Percentiles rank a stretch among this genome's conserved stretches.
Evolutionary conservation across 2,329 filamentous ascomycete species (phyloP).

Genomic region (Plenodomus tracheiphilus): DNA sequence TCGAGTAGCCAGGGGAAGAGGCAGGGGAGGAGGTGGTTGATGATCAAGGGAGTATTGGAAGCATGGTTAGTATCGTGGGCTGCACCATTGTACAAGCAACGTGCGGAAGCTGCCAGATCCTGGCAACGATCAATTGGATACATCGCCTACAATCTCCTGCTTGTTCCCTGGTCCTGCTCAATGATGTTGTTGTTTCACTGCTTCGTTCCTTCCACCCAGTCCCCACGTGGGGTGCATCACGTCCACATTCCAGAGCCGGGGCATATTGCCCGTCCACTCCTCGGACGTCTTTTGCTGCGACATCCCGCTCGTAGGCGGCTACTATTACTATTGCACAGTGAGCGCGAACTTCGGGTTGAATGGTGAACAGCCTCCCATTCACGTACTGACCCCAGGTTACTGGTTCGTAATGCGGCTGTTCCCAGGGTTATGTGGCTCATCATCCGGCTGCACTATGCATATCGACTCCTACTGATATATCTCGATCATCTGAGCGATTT

Average conservation of each 20-base stretch:
- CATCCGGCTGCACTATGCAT: slow-evolving; percentile 8
- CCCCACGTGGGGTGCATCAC: slow-evolving; percentile 4
- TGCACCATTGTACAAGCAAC: no score
- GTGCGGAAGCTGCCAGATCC: no score
- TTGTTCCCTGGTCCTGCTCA: neutral
- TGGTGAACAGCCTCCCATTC: neutral
- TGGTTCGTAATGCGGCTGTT: slow-evolving; percentile 5
- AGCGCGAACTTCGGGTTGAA: neutral
- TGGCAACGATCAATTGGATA: neutral
- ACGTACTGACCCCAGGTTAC: neutral
- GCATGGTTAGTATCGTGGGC: no score
- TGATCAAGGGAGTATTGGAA: no score
- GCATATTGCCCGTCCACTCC: neutral
- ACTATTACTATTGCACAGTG: neutral
- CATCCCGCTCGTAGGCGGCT: neutral
- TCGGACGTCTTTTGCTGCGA: neutral
- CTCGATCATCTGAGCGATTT: slow-evolving; percentile 8
- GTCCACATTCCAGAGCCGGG: neutral
- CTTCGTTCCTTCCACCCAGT: slow-evolving; percentile 2
- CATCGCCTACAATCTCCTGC: neutral
- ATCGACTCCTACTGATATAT: neutral
- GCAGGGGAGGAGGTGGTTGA: slow-evolving; percentile 13
- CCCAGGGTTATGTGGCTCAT: slow-evolving; percentile 11
- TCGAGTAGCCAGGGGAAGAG: slow-evolving; percentile 24
- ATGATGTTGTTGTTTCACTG: slow-evolving; percentile 2